Evolutionary conservation across 345 rosid genomes (phyloP).

Genomic region (Gossypium australe): DNA sequence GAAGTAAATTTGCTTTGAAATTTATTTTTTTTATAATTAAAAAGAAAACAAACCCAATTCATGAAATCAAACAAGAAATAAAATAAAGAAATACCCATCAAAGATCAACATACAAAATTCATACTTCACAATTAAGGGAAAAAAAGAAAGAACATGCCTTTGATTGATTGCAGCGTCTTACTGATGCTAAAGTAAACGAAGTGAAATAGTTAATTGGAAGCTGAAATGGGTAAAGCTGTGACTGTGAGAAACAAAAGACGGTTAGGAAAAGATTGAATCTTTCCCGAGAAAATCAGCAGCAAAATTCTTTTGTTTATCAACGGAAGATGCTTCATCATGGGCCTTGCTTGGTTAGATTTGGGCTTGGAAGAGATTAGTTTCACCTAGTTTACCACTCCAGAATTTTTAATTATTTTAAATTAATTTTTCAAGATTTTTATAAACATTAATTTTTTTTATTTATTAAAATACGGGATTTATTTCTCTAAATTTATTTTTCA

Average conservation of each 20-base stretch:
- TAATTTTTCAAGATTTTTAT: too few relatives aligned
- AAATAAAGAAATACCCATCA: background rate
- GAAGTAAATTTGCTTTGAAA: background rate
- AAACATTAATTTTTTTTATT: too few relatives aligned
- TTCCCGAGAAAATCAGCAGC: background rate
- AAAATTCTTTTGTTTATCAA: background rate
- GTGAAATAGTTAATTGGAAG: background rate
- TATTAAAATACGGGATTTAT: too few relatives aligned
- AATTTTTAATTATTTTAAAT: background rate
- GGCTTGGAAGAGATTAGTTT: background rate
- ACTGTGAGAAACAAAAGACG: background rate
- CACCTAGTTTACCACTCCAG: background rate
- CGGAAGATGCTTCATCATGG: background rate
- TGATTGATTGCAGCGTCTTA: background rate
- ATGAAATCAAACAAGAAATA: background rate
- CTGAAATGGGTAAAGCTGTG: background rate
- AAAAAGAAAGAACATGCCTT: conserved; percentile 4
- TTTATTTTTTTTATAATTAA: background rate
- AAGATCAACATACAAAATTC: background rate
- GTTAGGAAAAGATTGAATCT: background rate
- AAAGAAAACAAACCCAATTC: background rate
- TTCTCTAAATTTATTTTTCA: too few relatives aligned
- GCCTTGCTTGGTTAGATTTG: background rate
- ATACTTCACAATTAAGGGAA: background rate
- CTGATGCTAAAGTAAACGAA: background rate